Percentiles rank a stretch among this genome's conserved stretches.
phyloP scores from a whole-genome alignment of 345 rosid species.

The Sonneratia alba region DNA sequence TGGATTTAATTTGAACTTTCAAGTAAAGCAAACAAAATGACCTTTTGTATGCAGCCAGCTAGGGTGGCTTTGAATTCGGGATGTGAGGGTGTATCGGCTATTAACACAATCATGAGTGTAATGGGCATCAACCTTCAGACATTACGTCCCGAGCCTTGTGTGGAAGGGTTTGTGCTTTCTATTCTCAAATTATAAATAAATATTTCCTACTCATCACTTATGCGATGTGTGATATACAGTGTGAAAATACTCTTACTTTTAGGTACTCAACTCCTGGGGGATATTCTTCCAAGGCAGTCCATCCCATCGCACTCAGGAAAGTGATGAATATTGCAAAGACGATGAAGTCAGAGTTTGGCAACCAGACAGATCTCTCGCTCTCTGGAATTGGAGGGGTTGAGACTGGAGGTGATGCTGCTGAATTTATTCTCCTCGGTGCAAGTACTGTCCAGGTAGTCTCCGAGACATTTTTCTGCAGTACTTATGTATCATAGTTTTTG shows the following conservation, averaged over 20 bases:
- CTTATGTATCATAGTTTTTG: too few species aligned
- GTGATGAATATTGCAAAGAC: conserved; percentile 88
- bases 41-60: conserved; percentile 50
- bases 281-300: conserved; percentile 88
- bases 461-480: background rate
- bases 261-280: conserved; percentile 99
- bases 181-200: background rate
- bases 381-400: conserved; percentile 97
- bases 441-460: conserved; percentile 77
- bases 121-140: conserved; percentile 89
- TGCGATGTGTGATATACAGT: background rate
- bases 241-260: conserved; percentile 15
- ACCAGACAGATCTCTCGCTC: conserved; percentile 48
- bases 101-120: conserved; percentile 93
- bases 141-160: conserved; percentile 91
- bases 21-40: background rate
- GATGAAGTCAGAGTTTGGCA: conserved; percentile 66
- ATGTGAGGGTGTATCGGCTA: conserved; percentile 81
- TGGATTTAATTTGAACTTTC: background rate
- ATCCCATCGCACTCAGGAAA: conserved; percentile 85
- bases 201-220: background rate
- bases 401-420: conserved; percentile 89
- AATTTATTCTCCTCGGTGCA: conserved; percentile 94
- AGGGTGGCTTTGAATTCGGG: conserved; percentile 77
- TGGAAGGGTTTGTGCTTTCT: conserved; percentile 71